Percentiles rank a stretch among this genome's conserved stretches.
These are phyloP conservation scores for Atalantia buxifolia DNA, from an alignment of 345 rosid species.

Conservation along the genomic window DNA sequence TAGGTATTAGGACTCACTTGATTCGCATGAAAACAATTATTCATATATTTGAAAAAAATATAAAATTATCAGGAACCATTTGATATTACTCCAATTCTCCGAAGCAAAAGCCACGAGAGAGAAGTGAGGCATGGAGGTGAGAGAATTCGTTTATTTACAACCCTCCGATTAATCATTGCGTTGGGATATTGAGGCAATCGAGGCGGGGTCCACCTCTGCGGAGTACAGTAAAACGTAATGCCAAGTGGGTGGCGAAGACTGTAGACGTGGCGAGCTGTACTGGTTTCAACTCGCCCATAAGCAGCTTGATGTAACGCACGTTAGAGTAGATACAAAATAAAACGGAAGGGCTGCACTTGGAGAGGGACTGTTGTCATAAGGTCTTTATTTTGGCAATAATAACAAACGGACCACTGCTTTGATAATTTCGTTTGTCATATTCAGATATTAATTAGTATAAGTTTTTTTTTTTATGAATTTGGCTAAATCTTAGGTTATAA, in stretches of 20 bases:
- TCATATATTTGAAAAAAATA: neutral
- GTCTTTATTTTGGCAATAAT: neutral
- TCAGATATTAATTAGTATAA: neutral
- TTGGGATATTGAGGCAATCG: neutral
- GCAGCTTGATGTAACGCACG: constrained; percentile 7
- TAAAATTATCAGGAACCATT: neutral
- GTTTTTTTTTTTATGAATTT: neutral
- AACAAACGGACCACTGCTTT: neutral
- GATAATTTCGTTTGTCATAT: neutral
- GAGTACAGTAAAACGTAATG: neutral
- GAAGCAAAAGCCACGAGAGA: too few species aligned
- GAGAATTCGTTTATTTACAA: neutral
- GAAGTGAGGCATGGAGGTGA: neutral
- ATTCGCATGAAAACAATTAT: neutral
- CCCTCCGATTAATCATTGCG: neutral
- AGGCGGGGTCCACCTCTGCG: neutral
- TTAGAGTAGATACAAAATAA: neutral
- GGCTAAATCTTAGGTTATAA: neutral
- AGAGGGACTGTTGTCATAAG: too few species aligned
- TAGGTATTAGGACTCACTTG: neutral
- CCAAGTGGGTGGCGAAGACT: neutral
- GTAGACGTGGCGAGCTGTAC: constrained; percentile 11
- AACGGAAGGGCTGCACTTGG: neutral
- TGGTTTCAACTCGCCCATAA: neutral
- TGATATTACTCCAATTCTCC: neutral